Evolutionary conservation across 2,329 filamentous ascomycete genomes (phyloP), one percentile per base, ranked within the genome.

Genomic region (Fusarium coffeatum): DNA sequence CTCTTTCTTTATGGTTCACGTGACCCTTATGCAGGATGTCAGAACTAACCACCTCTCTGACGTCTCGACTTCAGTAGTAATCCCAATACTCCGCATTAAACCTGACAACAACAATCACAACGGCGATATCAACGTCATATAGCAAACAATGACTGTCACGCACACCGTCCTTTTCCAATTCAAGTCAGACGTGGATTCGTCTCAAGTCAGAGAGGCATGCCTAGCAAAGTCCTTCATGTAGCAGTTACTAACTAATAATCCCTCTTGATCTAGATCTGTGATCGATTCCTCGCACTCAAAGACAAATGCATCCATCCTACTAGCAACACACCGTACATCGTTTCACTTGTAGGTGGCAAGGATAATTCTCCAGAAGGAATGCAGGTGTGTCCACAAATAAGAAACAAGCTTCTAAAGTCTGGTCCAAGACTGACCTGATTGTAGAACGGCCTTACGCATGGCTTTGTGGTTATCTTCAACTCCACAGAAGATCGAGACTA

Each of bases 381-480:
- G 42, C 62, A 66, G 45, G 64, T 62, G 23, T 2, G 28, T 7
- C 7, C 1, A 3, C 23, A 3, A 12, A 1, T 15, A 22, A 34
- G 8, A 11, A 28, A 6, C 9, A 8, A 10, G 10, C 3, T 1
- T n/a, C 10, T 2, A 1, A 3, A n/a, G 8, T n/a, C 20, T 10
- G 12, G 4, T 6, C 1, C 13, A 9, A 3, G 1, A 16, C 23
- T 50, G 8, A 62, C 22, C 18, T 18, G 8, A 8, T 13, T 12
- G 5, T 63, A 89, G 90, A 83, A 85, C 50, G 90, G 86, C 1
- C 87, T 90, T 53, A 89, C 89, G 1, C 91, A 94, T 75, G 89
- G 84, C 0, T 93, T 93, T 67, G 85, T 94, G 3, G 84, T 86
- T 23, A 87, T 92, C 71, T 93, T 94, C 62, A 84, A 85, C 12